Evolutionary conservation across 139 green algal species (phyloP), one percentile per base, ranked within the genome.

Genomic region (Limnomonas spitsbergensis): DNA sequence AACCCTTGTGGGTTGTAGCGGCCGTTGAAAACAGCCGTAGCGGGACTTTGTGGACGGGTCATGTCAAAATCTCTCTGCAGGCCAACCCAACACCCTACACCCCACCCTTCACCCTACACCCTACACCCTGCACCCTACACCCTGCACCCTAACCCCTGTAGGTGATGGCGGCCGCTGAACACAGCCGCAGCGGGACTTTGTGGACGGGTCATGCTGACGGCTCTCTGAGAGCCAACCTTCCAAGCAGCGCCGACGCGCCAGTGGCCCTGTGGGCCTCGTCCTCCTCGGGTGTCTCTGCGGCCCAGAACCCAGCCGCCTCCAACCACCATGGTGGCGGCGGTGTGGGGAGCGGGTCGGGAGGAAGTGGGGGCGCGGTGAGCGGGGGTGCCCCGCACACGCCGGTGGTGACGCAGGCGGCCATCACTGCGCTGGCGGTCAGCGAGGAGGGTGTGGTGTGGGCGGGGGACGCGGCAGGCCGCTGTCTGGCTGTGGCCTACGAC

Each of bases 141-240:
- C n/a, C n/a, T n/a, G n/a, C n/a, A n/a, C n/a, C n/a, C n/a, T n/a
- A n/a, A n/a, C n/a, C n/a, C n/a, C n/a, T n/a, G n/a, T n/a, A n/a
- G 70, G 26, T 66, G 7, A 67, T 6, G 37, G 39, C 40, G 27
- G 39, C 39, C 4, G 40, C 40, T 4, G 38, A 38, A 7, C 70
- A 77, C 70, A 27, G 4, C 6, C 7, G 37, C 26, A 66, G 7
- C 40, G 39, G 39, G 9, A 34, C 32, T 36, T 37, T 77, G 24
- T 77, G 70, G 70, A 77, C 40, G 4, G 70, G 70, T 3, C 70
- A 77, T 27, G 40, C 70, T 38, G 70, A 77, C 70, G 70, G 70
- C 27, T 77, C 70, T 3, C 29, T 77, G 26, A n/a, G 39, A 9
- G 70, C 40, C 2, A 6, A 39, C 70, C 6, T 66, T 6, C 70